Evolutionary conservation across 1,284 basidiomycete species (phyloP).

Genomic region (Cystobasidiaceae sp.): DNA sequence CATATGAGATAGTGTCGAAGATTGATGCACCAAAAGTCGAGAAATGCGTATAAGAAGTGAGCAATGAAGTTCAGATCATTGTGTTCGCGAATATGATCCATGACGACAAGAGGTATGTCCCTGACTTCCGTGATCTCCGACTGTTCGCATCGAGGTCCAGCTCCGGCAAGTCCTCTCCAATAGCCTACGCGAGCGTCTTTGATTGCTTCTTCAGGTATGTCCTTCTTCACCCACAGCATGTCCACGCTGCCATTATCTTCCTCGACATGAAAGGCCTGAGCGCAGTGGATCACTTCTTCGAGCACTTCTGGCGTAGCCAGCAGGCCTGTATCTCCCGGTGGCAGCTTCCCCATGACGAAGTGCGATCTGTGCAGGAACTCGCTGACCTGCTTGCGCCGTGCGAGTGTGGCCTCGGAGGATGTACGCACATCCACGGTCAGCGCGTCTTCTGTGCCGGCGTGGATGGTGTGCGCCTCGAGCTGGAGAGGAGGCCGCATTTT

Average conservation of each 20-base stretch:
- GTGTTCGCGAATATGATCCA: not conserved
- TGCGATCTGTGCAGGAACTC: not conserved
- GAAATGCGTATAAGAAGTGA: not conserved
- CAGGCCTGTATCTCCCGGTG: not conserved
- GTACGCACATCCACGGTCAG: not conserved
- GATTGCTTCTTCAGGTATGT: constrained; percentile 1
- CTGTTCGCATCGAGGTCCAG: constrained; percentile 1
- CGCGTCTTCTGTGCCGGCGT: not conserved
- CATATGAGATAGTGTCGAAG: constrained; percentile 2
- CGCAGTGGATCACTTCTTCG: constrained; percentile 9
- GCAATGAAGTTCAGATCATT: constrained; percentile 8
- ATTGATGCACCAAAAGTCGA: constrained; percentile 10
- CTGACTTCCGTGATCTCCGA: not conserved
- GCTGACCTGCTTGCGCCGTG: not conserved
- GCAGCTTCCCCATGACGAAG: not conserved
- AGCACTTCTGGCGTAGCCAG: constrained; percentile 3
- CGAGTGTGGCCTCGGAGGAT: not conserved
- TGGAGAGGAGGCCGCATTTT: not conserved
- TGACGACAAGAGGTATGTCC: not conserved
- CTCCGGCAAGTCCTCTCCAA: not conserved
- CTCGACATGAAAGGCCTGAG: constrained; percentile 2
- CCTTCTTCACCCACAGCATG: constrained; percentile 9
- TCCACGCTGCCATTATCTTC: not conserved
- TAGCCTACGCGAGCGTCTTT: not conserved
- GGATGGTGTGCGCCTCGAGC: not conserved